These are phyloP conservation scores for Talaromyces funiculosus DNA, from an alignment of 2,329 filamentous ascomycete genomes.

Conservation along the genomic window DNA sequence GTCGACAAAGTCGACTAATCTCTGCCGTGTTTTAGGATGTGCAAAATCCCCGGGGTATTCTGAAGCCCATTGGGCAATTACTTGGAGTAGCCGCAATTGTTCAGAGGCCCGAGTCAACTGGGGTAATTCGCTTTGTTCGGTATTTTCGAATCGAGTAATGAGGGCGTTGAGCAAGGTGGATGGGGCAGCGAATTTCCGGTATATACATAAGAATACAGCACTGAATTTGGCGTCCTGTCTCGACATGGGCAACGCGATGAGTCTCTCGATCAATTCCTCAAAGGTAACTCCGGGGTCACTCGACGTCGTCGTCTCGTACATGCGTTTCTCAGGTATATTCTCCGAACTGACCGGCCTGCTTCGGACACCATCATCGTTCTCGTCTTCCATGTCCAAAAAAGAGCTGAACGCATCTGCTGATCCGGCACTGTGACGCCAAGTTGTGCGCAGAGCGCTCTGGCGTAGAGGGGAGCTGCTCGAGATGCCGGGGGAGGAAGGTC, in stretches of 20 bases:
- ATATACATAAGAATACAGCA: slow-evolving; percentile 83
- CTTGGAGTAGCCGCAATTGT: slow-evolving; percentile 76
- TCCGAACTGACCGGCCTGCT: slow-evolving; percentile 12
- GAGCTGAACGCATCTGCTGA: slow-evolving; percentile 37
- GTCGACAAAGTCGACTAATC: slow-evolving; percentile 68
- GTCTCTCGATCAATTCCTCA: slow-evolving; percentile 76
- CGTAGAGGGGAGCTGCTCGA: slow-evolving; percentile 26
- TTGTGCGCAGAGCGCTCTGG: slow-evolving; percentile 30
- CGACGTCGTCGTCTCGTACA: slow-evolving; percentile 25
- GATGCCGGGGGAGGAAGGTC: slow-evolving; percentile 25
- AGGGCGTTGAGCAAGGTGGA: slow-evolving; percentile 71
- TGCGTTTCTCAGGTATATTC: slow-evolving; percentile 4
- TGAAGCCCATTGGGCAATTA: slow-evolving; percentile 83
- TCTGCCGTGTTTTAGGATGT: slow-evolving; percentile 64
- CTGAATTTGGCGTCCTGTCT: slow-evolving; percentile 85
- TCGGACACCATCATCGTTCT: slow-evolving; percentile 26
- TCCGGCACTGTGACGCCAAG: slow-evolving; percentile 36
- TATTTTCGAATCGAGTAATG: slow-evolving; percentile 55
- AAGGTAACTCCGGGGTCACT: slow-evolving; percentile 35
- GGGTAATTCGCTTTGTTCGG: slow-evolving; percentile 67
- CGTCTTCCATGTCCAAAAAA: slow-evolving; percentile 41
- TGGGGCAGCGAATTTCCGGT: slow-evolving; percentile 87
- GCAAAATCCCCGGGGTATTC: slow-evolving; percentile 92
- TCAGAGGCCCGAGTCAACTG: slow-evolving; percentile 72
- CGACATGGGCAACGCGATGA: slow-evolving; percentile 74